phyloP scores from a whole-genome alignment of 371 early-diverging fungal species.

The Lichtheimia hyalospora region DNA sequence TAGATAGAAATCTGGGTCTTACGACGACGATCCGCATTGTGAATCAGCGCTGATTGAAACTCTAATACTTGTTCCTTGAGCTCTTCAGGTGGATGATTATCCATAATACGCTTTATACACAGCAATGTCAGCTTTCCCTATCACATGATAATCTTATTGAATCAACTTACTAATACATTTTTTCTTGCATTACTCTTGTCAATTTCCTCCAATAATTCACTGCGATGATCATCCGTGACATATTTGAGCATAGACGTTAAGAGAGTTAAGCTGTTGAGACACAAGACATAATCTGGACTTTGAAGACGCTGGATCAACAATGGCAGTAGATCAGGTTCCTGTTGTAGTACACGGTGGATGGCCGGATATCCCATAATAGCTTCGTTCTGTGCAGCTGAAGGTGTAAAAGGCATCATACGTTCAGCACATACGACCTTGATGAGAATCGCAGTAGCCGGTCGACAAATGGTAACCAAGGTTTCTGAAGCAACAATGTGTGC shows the following conservation, averaged over 20 bases:
- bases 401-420: slow-evolving; percentile 12
- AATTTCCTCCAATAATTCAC: slow-evolving; percentile 45
- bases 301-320: slow-evolving; percentile 62
- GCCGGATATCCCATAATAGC: slow-evolving; percentile 45
- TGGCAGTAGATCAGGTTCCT: slow-evolving; percentile 53
- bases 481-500: slow-evolving; percentile 63
- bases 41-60: slow-evolving; percentile 64
- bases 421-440: slow-evolving; percentile 64
- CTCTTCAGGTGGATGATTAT: slow-evolving; percentile 61
- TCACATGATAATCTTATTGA: not conserved
- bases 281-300: slow-evolving; percentile 66
- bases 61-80: slow-evolving; percentile 62
- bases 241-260: slow-evolving; percentile 65
- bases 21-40: slow-evolving; percentile 54
- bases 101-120: slow-evolving; percentile 52
- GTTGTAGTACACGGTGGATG: slow-evolving; percentile 52
- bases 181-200: slow-evolving; percentile 49
- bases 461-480: slow-evolving; percentile 69
- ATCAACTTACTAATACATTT: slow-evolving; percentile 40
- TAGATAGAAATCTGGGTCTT: slow-evolving; percentile 52
- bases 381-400: not conserved
- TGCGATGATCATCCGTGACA: slow-evolving; percentile 57
- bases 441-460: slow-evolving; percentile 72
- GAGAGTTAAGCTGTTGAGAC: slow-evolving; percentile 63
- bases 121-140: not conserved